Percentiles rank a stretch among this genome's conserved stretches.
Conservation (phyloP, 208 protist genomes). For the Acanthamoeba quina region DNA sequence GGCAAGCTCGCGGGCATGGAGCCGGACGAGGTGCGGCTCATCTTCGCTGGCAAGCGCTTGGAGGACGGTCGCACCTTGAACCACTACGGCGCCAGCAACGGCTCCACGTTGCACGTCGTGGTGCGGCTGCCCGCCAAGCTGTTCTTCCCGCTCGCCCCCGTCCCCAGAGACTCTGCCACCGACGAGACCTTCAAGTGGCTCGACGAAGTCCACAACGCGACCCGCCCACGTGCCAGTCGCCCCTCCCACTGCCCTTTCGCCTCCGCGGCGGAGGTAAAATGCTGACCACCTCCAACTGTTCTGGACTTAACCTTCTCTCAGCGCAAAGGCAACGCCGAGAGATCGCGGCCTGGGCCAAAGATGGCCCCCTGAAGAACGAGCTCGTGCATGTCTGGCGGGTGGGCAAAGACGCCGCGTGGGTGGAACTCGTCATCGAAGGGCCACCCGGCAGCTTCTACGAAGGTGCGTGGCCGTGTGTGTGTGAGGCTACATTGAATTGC, state of each 20-base stretch:
- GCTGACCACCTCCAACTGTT: too few species aligned
- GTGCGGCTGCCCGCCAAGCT: background rate
- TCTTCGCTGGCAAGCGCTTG: background rate
- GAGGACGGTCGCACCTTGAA: background rate
- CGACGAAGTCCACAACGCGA: too few species aligned
- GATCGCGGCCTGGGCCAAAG: background rate
- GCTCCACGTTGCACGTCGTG: background rate
- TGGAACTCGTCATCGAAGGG: background rate
- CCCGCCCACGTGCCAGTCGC: too few species aligned
- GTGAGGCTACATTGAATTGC: too few species aligned
- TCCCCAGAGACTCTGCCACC: background rate
- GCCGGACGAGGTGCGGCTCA: background rate
- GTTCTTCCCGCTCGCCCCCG: background rate
- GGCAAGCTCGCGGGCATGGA: background rate
- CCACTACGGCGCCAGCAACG: background rate
- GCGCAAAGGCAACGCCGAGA: background rate
- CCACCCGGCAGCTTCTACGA: background rate
- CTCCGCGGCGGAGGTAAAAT: too few species aligned
- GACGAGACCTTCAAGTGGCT: background rate
- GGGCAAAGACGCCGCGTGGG: background rate
- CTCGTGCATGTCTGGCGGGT: slow-evolving; percentile 22
- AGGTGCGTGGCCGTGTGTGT: too few species aligned
- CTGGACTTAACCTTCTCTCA: too few species aligned
- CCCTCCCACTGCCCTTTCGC: too few species aligned
- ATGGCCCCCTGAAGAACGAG: too few species aligned